A percentile compares a stretch with the other conserved stretches of the same genome.
phyloP scores from a whole-genome alignment of 2,329 filamentous ascomycete genomes.

The Nemania diffusa region DNA sequence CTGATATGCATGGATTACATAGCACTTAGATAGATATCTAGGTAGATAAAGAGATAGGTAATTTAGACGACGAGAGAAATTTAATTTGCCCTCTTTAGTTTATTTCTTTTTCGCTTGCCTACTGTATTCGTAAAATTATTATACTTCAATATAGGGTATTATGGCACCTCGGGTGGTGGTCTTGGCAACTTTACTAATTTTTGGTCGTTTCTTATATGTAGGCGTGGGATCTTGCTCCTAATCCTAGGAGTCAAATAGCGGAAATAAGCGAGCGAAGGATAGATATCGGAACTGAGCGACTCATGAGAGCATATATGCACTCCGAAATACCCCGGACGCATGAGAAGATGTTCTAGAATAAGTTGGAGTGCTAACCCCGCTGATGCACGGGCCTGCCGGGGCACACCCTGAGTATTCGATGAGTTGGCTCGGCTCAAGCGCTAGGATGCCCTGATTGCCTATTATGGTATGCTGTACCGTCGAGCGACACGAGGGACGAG shows the following conservation, averaged over 20 bases:
- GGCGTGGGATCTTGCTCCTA: neutral
- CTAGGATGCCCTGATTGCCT: neutral
- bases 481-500: neutral
- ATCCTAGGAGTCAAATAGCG: neutral
- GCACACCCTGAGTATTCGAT: neutral
- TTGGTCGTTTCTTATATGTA: neutral
- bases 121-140: too few species aligned
- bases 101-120: neutral
- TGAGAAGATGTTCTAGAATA: conserved; percentile 26
- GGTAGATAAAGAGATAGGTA: too few species aligned
- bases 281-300: neutral
- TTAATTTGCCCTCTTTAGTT: neutral
- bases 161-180: neutral
- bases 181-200: neutral
- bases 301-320: conserved; percentile 6
- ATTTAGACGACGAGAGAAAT: neutral
- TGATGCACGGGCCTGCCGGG: neutral
- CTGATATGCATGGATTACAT: neutral
- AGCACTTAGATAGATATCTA: too few species aligned
- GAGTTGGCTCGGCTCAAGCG: too few species aligned
- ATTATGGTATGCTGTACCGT: neutral
- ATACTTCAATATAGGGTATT: neutral
- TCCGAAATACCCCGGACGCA: conserved; percentile 1
- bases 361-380: neutral
- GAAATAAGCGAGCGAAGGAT: too few species aligned